Evolutionary conservation across 2,329 filamentous ascomycete genomes (phyloP).

Genomic region (Fusarium domesticum): DNA sequence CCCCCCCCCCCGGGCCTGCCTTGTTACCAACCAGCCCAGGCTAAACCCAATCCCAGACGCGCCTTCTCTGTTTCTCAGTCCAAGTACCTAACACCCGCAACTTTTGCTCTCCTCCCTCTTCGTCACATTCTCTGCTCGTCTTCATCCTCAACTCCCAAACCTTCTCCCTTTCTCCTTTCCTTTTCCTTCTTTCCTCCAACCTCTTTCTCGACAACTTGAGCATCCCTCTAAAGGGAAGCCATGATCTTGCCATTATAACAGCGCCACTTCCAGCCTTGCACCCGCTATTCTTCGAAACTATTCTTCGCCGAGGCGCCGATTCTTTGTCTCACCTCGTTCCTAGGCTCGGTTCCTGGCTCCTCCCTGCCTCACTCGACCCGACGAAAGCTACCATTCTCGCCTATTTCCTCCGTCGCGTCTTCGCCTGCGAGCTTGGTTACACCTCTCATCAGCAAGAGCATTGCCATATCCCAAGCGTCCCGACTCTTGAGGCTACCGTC

Average conservation of each 20-base stretch:
- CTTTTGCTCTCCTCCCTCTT: slow-evolving; percentile 21
- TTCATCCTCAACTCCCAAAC: slow-evolving; percentile 19
- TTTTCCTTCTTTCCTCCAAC: slow-evolving; percentile 20
- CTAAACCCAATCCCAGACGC: slow-evolving; percentile 26
- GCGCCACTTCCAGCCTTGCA: slow-evolving; percentile 25
- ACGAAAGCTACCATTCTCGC: slow-evolving; percentile 21
- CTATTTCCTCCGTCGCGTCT: slow-evolving; percentile 14
- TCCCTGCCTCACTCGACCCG: slow-evolving; percentile 28
- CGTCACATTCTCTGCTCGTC: slow-evolving; percentile 22
- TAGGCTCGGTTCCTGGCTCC: slow-evolving; percentile 25
- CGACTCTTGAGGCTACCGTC: slow-evolving; percentile 11
- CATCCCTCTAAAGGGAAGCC: slow-evolving; percentile 23
- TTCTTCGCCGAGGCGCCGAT: slow-evolving; percentile 29
- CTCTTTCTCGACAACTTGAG: slow-evolving; percentile 20
- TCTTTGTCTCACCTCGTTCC: slow-evolving; percentile 33
- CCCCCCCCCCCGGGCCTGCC: slow-evolving; percentile 22
- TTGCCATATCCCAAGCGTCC: slow-evolving; percentile 1
- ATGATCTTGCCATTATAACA: slow-evolving; percentile 31
- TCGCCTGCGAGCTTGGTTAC: background rate
- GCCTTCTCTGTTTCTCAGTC: slow-evolving; percentile 19
- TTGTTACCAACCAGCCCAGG: slow-evolving; percentile 24
- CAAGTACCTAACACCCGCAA: slow-evolving; percentile 14
- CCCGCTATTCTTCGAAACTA: slow-evolving; percentile 24
- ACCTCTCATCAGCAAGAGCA: slow-evolving; percentile 6
- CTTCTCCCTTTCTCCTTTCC: slow-evolving; percentile 13